Evolutionary conservation across 2,329 filamentous ascomycete species (phyloP).

Genomic region (Huntiella decipiens): DNA sequence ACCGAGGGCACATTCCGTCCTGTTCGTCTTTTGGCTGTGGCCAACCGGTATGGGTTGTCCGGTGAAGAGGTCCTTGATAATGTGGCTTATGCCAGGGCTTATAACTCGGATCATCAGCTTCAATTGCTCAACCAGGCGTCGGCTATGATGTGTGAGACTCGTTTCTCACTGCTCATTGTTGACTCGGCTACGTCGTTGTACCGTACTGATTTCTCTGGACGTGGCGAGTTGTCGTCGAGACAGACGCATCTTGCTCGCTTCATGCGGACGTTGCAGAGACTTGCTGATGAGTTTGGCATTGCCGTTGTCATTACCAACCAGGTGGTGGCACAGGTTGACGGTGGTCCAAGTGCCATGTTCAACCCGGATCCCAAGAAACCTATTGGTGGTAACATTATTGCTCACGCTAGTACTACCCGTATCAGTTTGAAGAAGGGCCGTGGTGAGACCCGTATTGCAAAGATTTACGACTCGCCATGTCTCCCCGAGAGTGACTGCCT

Average conservation of each 20-base stretch:
- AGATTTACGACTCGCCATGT: conserved; percentile 97
- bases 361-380: conserved; percentile 99
- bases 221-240: conserved; percentile 84
- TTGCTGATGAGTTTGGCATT: conserved; percentile 76
- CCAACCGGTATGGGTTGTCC: conserved; percentile 81
- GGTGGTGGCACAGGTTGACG: conserved; percentile 94
- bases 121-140: conserved; percentile 88
- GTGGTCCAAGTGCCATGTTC: conserved; percentile 92
- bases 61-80: conserved; percentile 97
- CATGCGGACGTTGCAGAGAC: conserved; percentile 63
- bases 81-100: conserved; percentile 90
- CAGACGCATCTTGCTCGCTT: conserved; percentile 82
- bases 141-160: conserved; percentile 98
- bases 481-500: conserved; percentile 89
- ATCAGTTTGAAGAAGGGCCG: conserved; percentile 91
- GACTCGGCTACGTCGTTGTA: conserved; percentile 93
- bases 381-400: conserved; percentile 96
- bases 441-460: conserved; percentile 89
- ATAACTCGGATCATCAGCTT: conserved; percentile 96
- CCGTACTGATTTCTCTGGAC: conserved; percentile 89
- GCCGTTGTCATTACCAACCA: conserved; percentile 98
- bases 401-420: conserved; percentile 87
- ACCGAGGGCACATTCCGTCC: conserved; percentile 95
- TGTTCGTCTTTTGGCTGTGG: conserved; percentile 75
- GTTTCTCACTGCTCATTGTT: conserved; percentile 87